Conservation (phyloP, 306 rosid genomes). For the Comarum palustre region DNA sequence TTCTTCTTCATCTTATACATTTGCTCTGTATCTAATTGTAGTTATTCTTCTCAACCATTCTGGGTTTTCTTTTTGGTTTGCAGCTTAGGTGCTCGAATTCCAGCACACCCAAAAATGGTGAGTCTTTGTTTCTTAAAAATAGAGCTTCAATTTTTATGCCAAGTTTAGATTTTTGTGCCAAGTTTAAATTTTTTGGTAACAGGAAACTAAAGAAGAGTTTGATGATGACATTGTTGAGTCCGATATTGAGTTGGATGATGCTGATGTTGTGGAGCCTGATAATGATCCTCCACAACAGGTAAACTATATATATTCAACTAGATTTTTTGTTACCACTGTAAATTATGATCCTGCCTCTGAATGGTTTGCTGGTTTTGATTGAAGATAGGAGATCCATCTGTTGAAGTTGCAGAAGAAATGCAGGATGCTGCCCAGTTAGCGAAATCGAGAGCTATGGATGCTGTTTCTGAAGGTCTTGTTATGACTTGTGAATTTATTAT, state of each 20-base stretch:
- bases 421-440: constrained; percentile 59
- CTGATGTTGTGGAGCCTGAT: constrained; percentile 65
- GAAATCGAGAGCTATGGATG: constrained; percentile 58
- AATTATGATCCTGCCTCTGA: neutral
- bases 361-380: constrained; percentile 5
- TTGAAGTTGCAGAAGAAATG: constrained; percentile 61
- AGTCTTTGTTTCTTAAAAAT: neutral
- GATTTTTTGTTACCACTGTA: neutral
- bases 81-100: constrained; percentile 75
- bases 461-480: constrained; percentile 48
- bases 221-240: constrained; percentile 60
- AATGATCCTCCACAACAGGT: constrained; percentile 77
- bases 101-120: constrained; percentile 48
- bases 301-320: neutral
- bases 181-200: neutral
- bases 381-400: constrained; percentile 68
- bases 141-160: neutral
- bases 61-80: constrained; percentile 16
- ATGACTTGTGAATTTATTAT: constrained; percentile 6
- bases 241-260: constrained; percentile 64
- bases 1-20: neutral
- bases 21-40: neutral
- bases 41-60: constrained; percentile 11
- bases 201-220: constrained; percentile 40
- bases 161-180: neutral